Evolutionary conservation across 1,139 yeast species (phyloP).

Genomic region (Blastobotrys illinoisensis): DNA sequence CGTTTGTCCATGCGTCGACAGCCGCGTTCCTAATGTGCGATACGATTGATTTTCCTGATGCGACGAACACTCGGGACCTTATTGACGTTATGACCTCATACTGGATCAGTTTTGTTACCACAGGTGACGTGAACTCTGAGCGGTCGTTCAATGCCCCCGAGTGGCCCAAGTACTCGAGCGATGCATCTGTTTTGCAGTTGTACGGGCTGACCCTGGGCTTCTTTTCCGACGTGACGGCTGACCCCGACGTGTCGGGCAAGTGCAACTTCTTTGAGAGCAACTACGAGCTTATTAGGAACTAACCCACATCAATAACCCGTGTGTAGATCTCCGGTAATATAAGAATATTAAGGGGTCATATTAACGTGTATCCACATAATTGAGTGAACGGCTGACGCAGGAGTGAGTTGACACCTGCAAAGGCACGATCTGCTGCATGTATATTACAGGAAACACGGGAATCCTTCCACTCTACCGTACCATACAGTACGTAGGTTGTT

Average conservation of each 20-base stretch:
- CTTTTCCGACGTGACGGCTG: not conserved
- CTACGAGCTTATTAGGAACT: not conserved
- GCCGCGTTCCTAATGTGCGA: constrained; percentile 6
- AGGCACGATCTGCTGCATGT: not conserved
- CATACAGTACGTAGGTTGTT: too few relatives aligned
- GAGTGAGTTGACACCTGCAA: not conserved
- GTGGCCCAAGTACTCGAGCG: constrained; percentile 5
- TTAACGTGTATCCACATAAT: too few relatives aligned
- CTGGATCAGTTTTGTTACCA: constrained; percentile 11
- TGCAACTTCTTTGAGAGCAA: not conserved
- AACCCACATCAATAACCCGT: too few relatives aligned
- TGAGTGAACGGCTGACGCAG: not conserved
- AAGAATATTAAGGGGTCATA: too few relatives aligned
- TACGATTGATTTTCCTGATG: constrained; percentile 3
- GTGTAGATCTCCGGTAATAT: too few relatives aligned
- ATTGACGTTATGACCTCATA: constrained; percentile 10
- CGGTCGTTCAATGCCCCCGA: constrained; percentile 1
- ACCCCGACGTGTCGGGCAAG: not conserved
- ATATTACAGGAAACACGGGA: too few relatives aligned
- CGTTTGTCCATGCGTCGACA: constrained; percentile 12
- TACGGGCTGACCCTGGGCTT: not conserved
- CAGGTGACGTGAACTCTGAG: constrained; percentile 11
- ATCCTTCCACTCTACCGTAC: too few relatives aligned
- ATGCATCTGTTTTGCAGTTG: not conserved
- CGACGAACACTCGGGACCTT: constrained; percentile 6